Base-by-base conservation (phyloP, 306 rosid species). In the Hippophae tibetana region DNA sequence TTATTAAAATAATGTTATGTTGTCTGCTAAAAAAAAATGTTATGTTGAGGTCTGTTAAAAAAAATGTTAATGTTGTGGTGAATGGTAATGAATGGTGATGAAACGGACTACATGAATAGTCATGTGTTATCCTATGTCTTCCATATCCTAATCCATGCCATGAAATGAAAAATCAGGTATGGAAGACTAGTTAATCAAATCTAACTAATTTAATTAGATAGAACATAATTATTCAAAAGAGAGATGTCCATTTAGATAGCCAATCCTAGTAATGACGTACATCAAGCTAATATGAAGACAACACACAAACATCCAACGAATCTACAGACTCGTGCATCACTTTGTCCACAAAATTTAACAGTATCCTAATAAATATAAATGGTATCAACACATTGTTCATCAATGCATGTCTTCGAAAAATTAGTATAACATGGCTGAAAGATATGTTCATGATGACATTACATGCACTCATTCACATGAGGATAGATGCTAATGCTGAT, bases 371-470 rank as follows among this genome's bases (percentile, higher is more conserved):
- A 25, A 66, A 72, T 78, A 64, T 66, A 79, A 75, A 67, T 66
- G 76, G 68, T 80, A 72, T 78, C 75, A 75, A 74, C 38, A 74
- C 64, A 80, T 64, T 73, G 66, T 67, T 65, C 72, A 79, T 51
- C 85, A 79, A 85, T 88, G 99, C 96, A 88, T 85, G 96, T 78
- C 84, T 23, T 54, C 52, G 41, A 74, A 51, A 65, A 61, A 54
- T 58, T 52, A 80, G 63, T 73, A 63, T 81, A 80, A 69, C 96
- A 90, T 71, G 79, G 71, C 84, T 89, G 79, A 76, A 83, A 85
- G 86, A 70, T 71, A 85, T 92, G 96, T 77, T 77, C 72, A 79
- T 79, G 87, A 87, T 82, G 95, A 87, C 96, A 85, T 70, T 69
- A 81, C 6, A 85, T 81, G 94, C 83, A 77, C 76, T 85, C 87